Evolutionary conservation across 345 rosid genomes (phyloP).

Genomic region (Rubroshorea leprosula): DNA sequence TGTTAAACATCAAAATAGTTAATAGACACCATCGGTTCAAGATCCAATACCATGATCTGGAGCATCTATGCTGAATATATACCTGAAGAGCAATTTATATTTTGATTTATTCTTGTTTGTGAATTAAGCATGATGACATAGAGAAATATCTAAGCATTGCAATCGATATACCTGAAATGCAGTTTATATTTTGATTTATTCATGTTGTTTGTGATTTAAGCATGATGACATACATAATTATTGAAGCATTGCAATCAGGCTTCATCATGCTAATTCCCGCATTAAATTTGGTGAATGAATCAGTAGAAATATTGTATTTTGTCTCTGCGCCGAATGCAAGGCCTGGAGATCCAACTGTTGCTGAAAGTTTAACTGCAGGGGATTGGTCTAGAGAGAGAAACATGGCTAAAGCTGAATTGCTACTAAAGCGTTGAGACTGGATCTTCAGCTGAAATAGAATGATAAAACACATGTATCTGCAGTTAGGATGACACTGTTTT

Average conservation of each 20-base stretch:
- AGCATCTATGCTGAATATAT: too few species aligned
- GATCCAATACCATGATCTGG: too few species aligned
- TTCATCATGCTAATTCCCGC: slow-evolving; percentile 8
- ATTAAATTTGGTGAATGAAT: not conserved
- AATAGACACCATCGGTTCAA: too few species aligned
- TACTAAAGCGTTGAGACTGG: not conserved
- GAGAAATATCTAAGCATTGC: too few species aligned
- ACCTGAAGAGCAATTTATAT: too few species aligned
- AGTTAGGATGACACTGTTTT: not conserved
- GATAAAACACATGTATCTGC: not conserved
- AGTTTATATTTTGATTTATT: too few species aligned
- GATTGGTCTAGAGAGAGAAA: slow-evolving; percentile 5
- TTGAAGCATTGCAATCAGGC: slow-evolving; percentile 2
- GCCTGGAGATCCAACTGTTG: not conserved
- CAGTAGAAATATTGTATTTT: not conserved
- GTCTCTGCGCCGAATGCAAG: slow-evolving; percentile 11
- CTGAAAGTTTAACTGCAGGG: slow-evolving; percentile 10
- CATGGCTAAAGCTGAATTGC: slow-evolving; percentile 2
- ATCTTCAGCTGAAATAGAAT: slow-evolving; percentile 11
- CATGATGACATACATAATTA: slow-evolving; percentile 7
- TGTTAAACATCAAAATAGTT: too few species aligned
- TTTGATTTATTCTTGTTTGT: too few species aligned
- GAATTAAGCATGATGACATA: not conserved
- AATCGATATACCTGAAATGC: too few species aligned
- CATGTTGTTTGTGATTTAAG: not conserved